Evolutionary conservation across 768 basidiomycete genomes (phyloP), one percentile per base, ranked within the genome.

Genomic region (Lactarius evosmus): DNA sequence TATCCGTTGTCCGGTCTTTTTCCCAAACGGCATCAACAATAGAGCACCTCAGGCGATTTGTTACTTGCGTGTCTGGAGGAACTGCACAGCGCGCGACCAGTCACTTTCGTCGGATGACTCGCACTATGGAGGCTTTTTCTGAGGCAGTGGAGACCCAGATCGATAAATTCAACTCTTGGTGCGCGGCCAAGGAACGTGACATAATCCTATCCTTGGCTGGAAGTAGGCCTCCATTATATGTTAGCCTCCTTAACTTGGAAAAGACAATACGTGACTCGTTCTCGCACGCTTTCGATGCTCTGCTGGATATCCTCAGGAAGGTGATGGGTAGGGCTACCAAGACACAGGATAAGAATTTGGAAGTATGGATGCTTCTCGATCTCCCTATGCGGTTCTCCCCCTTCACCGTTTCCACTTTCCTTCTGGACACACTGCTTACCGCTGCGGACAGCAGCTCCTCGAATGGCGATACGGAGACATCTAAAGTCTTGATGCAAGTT

Each of bases 41-140:
- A 5, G 82, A 84, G 60, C 84, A 83, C 57, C 79, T 93, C 16
- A 82, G 90, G 38, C 77, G 78, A 49, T 91, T 92, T 71, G 76
- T 80, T n/a, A 69, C 76, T 6, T 74, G 78, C 29, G 75, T 87
- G 19, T 51, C 50, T 79, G 85, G 56, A 71, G 78, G 14, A 73
- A 75, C 66, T 17, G 50, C 56, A 36, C 49, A 58, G 66, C 65
- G 38, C 60, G 54, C 53, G 64, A 17, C 57, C 36, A 36, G 63
- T 56, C 59, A 65, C 38, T 54, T 54, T 53, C 52, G 40, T 60
- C 65, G 70, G 63, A 69, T 68, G 11, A 84, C 85, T 11, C 82
- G 80, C 34, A 91, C 89, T 0, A 74, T 90, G n/a, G 89, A 93
- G 72, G 92, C 92, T 0, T 92, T 92, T 71, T 83, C 88, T 1